Conservation (phyloP, 2,329 filamentous ascomycete species). For the Capronia coronata region DNA sequence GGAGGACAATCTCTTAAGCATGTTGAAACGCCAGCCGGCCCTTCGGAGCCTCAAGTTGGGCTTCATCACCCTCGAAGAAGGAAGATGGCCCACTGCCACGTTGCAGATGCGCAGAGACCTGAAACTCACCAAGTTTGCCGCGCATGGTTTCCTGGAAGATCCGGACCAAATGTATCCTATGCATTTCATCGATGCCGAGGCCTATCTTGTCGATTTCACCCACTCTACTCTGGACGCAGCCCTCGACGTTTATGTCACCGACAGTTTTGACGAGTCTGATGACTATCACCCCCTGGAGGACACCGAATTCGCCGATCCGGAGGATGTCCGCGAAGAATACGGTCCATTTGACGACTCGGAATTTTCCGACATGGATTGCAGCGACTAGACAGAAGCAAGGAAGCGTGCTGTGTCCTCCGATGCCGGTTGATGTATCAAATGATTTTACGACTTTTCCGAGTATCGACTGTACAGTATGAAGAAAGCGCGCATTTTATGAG, state of each 20-base stretch:
- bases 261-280: constrained; percentile 3
- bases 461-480: constrained; percentile 15
- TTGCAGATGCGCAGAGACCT: constrained; percentile 20
- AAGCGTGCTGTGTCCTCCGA: neutral
- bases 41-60: constrained; percentile 17
- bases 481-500: constrained; percentile 20
- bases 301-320: constrained; percentile 17
- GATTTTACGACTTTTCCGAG: constrained; percentile 15
- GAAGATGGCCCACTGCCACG: constrained; percentile 20
- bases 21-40: constrained; percentile 22
- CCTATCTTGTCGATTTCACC: constrained; percentile 14
- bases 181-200: constrained; percentile 19
- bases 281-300: constrained; percentile 20
- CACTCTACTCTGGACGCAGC: constrained; percentile 17
- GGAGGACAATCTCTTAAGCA: constrained; percentile 15
- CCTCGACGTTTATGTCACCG: constrained; percentile 21
- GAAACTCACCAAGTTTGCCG: constrained; percentile 14
- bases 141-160: constrained; percentile 24
- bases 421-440: constrained; percentile 10
- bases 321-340: constrained; percentile 18
- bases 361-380: constrained; percentile 21
- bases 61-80: constrained; percentile 20
- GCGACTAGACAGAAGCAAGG: constrained; percentile 3
- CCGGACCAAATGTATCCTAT: constrained; percentile 20
- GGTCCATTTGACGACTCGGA: constrained; percentile 18